Percentiles rank a stretch among this genome's conserved stretches.
phyloP scores from a whole-genome alignment of 1,284 basidiomycete genomes.

The Paramarasmius palmivorus region DNA sequence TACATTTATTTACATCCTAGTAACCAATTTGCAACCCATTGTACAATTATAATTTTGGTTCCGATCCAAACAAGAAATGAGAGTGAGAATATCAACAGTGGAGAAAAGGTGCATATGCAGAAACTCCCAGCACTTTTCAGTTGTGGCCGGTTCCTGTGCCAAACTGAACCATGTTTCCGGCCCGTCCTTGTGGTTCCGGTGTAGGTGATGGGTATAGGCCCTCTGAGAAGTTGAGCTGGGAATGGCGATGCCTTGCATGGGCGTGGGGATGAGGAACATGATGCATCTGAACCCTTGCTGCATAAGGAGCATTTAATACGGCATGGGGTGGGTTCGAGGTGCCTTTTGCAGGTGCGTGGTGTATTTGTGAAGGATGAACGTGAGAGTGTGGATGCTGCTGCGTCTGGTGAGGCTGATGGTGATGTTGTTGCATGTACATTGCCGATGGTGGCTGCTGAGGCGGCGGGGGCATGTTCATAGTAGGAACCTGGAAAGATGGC shows the following conservation, averaged over 20 bases:
- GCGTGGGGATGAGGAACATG: slow-evolving; percentile 77
- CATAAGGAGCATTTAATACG: slow-evolving; percentile 53
- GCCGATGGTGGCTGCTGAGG: slow-evolving; percentile 23
- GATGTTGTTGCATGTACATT: slow-evolving; percentile 24
- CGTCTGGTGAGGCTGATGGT: slow-evolving; percentile 18
- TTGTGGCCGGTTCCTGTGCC: no score
- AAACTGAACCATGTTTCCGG: slow-evolving; percentile 51
- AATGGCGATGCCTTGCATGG: slow-evolving; percentile 66
- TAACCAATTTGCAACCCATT: no score
- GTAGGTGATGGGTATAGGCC: slow-evolving; percentile 37
- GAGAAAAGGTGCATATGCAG: no score
- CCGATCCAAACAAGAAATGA: no score
- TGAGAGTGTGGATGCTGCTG: slow-evolving; percentile 21
- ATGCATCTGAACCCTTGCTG: slow-evolving; percentile 53
- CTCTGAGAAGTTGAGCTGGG: slow-evolving; percentile 45
- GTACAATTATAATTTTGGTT: no score
- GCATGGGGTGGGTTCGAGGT: slow-evolving; percentile 36
- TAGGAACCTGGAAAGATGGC: slow-evolving; percentile 17
- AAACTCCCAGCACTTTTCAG: no score
- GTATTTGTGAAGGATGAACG: slow-evolving; percentile 11
- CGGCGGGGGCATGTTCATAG: slow-evolving; percentile 21
- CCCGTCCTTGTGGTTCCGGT: slow-evolving; percentile 41
- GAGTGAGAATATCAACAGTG: no score
- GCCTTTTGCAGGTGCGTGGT: slow-evolving; percentile 17
- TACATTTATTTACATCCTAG: no score